phyloP scores from a whole-genome alignment of 768 basidiomycete genomes.

The Mycena filopes region DNA sequence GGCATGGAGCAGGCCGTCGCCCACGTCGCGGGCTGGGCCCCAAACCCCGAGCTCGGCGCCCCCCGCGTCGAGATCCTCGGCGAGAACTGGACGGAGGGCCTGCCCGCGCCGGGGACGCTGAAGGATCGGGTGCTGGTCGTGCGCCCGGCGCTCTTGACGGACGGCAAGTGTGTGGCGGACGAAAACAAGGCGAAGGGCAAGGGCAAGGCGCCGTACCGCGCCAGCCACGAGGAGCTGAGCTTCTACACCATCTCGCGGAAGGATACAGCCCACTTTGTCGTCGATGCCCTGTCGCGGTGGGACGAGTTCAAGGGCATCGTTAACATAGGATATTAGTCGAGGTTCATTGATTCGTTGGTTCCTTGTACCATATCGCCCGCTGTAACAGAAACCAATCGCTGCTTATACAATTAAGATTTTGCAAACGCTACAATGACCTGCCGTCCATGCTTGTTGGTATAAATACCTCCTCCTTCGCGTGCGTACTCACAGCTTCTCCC shows the following conservation, averaged over 20 bases:
- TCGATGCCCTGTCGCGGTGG: constrained; percentile 43
- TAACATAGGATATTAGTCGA: background rate
- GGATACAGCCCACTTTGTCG: constrained; percentile 67
- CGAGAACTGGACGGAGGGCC: constrained; percentile 45
- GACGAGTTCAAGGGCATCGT: background rate
- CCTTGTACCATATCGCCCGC: too few species aligned
- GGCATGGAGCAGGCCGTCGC: constrained; percentile 64
- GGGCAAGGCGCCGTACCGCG: constrained; percentile 46
- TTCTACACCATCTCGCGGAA: constrained; percentile 61
- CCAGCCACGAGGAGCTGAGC: constrained; percentile 43
- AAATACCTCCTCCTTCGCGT: too few species aligned
- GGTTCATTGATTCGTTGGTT: too few species aligned
- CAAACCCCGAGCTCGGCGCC: constrained; percentile 54
- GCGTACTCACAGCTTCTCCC: constrained; percentile 36
- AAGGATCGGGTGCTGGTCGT: constrained; percentile 50
- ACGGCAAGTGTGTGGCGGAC: constrained; percentile 52
- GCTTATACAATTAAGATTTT: too few species aligned
- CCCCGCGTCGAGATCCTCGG: constrained; percentile 52
- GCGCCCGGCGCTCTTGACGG: constrained; percentile 67
- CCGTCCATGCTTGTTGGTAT: too few species aligned
- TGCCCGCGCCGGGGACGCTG: constrained; percentile 47
- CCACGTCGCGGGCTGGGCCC: constrained; percentile 61
- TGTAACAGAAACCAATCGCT: too few species aligned
- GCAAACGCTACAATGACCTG: too few species aligned
- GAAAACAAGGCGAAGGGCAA: constrained; percentile 37